Evolutionary conservation across 305 asterid species (phyloP).

Genomic region (Vinca major): DNA sequence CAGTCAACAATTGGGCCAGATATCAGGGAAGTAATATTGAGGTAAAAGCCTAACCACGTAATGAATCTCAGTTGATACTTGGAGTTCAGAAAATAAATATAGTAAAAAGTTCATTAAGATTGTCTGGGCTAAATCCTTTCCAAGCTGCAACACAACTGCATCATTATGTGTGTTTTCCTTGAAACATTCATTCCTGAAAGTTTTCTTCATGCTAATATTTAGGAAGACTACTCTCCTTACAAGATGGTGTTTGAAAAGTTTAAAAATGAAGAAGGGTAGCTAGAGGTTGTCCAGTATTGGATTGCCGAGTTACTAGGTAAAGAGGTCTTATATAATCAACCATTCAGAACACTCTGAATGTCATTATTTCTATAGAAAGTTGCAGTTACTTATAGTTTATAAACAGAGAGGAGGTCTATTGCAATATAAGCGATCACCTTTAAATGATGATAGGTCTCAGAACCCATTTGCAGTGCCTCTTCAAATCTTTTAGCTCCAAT

Average conservation of each 20-base stretch:
- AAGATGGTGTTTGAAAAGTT: background rate
- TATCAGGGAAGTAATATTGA: background rate
- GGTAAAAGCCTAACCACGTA: background rate
- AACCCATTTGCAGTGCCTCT: conserved; percentile 95
- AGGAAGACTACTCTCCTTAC: background rate
- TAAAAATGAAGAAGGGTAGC: background rate
- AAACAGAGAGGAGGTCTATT: background rate
- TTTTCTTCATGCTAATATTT: background rate
- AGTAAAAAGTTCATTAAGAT: background rate
- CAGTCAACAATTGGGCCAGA: conserved; percentile 4
- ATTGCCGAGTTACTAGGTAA: background rate
- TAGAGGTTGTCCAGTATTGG: background rate
- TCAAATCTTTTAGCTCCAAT: conserved; percentile 76
- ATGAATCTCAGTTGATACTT: background rate
- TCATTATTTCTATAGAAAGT: background rate
- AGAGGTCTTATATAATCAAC: background rate
- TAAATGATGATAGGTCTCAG: conserved; percentile 91
- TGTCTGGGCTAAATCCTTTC: background rate
- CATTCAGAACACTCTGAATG: background rate
- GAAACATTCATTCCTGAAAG: background rate
- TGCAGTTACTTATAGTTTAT: background rate
- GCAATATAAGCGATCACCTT: conserved; percentile 43
- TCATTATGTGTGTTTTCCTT: background rate
- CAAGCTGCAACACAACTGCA: background rate
- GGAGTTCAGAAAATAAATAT: background rate